Percentiles rank a stretch among this genome's conserved stretches.
Conservation (phyloP, 805 yeast species). For the Metschnikowia proteae region DNA sequence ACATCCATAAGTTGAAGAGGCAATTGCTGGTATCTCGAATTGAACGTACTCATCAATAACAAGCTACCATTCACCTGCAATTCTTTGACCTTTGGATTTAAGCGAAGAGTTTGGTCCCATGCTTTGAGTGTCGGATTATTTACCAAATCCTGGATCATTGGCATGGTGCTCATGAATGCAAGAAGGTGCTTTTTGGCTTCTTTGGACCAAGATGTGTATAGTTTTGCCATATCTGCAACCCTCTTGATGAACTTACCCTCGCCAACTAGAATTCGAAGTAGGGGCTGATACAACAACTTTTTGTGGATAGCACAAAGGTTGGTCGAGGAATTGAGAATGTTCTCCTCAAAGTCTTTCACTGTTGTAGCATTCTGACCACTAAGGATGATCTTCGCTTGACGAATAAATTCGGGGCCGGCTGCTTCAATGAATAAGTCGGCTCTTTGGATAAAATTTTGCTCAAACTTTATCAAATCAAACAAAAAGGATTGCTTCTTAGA, state of each 20-base stretch:
- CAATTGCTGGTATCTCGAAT: conserved; percentile 46
- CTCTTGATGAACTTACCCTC: conserved; percentile 67
- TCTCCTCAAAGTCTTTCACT: conserved; percentile 50
- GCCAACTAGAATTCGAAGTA: conserved; percentile 51
- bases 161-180: conserved; percentile 58
- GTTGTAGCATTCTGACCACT: conserved; percentile 17
- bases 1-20: conserved; percentile 63
- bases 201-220: conserved; percentile 61
- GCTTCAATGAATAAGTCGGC: conserved; percentile 58
- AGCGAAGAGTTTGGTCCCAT: conserved; percentile 56
- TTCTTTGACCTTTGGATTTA: conserved; percentile 47
- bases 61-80: conserved; percentile 40
- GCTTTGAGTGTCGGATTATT: conserved; percentile 48
- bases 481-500: conserved; percentile 69
- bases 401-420: conserved; percentile 40
- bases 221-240: conserved; percentile 47
- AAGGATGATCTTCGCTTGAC: conserved; percentile 24
- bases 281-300: conserved; percentile 51
- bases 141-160: conserved; percentile 55
- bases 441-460: conserved; percentile 64
- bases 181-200: conserved; percentile 53
- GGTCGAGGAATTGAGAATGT: conserved; percentile 54
- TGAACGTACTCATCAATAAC: conserved; percentile 40
- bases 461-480: conserved; percentile 70
- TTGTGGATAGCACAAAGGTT: conserved; percentile 56